Evolutionary conservation across 148 eudicot genomes (phyloP), one percentile per base, ranked within the genome.

Genomic region (Oxyria digyna): DNA sequence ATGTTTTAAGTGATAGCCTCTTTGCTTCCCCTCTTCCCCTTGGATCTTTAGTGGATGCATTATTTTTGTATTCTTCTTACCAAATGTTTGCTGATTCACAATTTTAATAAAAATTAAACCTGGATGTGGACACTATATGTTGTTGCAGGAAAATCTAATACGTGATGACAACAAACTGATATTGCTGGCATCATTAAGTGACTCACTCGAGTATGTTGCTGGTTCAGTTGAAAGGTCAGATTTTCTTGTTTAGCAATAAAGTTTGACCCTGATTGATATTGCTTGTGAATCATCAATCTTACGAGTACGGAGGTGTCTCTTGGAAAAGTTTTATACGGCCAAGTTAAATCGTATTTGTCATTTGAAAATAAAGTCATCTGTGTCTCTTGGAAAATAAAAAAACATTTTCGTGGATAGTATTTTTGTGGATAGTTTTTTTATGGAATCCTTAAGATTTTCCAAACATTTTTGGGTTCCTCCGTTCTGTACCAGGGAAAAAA

Each of bases 161-260:
- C 97, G 89, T 67, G 99, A 95, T 71, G 97, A 91, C 78, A 91
- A 88, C 84, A 91, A 88, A 78, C 87, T 95, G 75, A 85, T 88
- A 70, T 80, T 95, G 37, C 76, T 95, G 79, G 99, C 99, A 69
- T 95, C 97, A 9, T 62, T 95, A 41, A 95, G 97, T 81, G 99
- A 95, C 84, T 95, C 99, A 14, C 78, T 95, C 83, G 97, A 95
- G 85, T 95, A 91, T 85, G 87, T 95, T 80, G 99, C 99, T 42
- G 97, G 91, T 74, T 91, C 99, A 48, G 88, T 95, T 75, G 97
- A 91, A 82, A 88, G 96, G 99, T 67, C 77, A 82, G 88, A 79
- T 37, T 54, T 17, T 70, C 68, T 48, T 65, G 33, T 62, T 27
- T 73, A 42, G 62, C 45, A 33, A 59, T 54, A 29, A 26, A 74